These are phyloP conservation scores for Auricularia heimuer DNA, from an alignment of 768 basidiomycete genomes.

Conservation along the genomic window DNA sequence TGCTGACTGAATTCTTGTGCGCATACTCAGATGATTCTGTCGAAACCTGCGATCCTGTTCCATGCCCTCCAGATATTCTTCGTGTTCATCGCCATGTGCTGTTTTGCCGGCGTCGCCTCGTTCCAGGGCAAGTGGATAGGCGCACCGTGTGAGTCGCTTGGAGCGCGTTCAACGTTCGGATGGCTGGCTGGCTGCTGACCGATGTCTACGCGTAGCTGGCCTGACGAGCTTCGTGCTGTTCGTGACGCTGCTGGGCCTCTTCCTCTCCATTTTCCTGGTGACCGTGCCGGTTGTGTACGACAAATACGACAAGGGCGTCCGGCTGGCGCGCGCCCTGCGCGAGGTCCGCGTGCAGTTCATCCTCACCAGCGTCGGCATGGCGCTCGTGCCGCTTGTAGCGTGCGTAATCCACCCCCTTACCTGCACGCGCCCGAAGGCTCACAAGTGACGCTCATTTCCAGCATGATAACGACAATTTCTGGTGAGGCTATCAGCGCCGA, in stretches of 20 bases:
- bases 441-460: conserved; percentile 3
- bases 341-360: conserved; percentile 81
- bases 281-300: conserved; percentile 72
- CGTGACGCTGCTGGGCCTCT: conserved; percentile 59
- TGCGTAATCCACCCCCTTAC: conserved; percentile 29
- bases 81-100: conserved; percentile 86
- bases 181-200: not conserved
- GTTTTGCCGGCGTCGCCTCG: conserved; percentile 78
- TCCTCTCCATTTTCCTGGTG: conserved; percentile 65
- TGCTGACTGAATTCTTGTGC: too few relatives aligned
- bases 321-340: conserved; percentile 69
- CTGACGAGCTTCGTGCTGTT: conserved; percentile 82
- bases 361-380: conserved; percentile 59
- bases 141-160: conserved; percentile 64
- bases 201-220: conserved; percentile 46
- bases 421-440: conserved; percentile 5
- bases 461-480: conserved; percentile 18
- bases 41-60: conserved; percentile 71
- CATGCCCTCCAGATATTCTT: conserved; percentile 78
- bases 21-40: conserved; percentile 66
- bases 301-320: conserved; percentile 72
- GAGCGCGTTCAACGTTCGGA: conserved; percentile 2
- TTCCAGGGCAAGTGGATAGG: conserved; percentile 82
- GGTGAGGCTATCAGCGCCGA: conserved; percentile 1
- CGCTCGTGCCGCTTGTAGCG: conserved; percentile 66